Conservation (phyloP, 768 basidiomycete genomes). For the Boletus insuetus region DNA sequence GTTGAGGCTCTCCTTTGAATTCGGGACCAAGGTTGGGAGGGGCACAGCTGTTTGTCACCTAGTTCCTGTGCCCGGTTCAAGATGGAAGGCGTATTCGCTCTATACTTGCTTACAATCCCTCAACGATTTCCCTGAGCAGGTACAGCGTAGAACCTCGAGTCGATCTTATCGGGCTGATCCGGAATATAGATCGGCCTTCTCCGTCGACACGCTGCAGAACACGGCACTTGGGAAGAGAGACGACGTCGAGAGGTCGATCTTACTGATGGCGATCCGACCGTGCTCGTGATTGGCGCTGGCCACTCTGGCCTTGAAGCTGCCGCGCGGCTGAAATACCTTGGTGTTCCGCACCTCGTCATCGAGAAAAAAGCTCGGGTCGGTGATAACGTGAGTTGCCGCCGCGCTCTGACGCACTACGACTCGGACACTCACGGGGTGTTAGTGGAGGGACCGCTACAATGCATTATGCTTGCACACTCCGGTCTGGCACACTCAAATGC, state of each 20-base stretch:
- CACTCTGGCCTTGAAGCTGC: slow-evolving; percentile 67
- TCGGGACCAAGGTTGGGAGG: slow-evolving; percentile 47
- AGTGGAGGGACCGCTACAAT: slow-evolving; percentile 60
- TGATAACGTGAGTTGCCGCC: slow-evolving; percentile 33
- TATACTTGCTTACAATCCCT: slow-evolving; percentile 62
- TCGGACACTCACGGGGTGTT: not conserved
- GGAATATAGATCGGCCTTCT: not conserved
- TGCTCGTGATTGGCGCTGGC: slow-evolving; percentile 62
- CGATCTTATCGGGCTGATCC: not conserved
- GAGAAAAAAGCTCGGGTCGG: slow-evolving; percentile 54
- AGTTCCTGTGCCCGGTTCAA: slow-evolving; percentile 39
- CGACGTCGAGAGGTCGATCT: slow-evolving; percentile 30
- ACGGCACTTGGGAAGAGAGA: slow-evolving; percentile 46
- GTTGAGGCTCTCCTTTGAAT: too few relatives aligned
- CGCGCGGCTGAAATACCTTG: slow-evolving; percentile 61
- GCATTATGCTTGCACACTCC: slow-evolving; percentile 54
- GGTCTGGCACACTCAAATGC: slow-evolving; percentile 54
- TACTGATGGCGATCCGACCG: slow-evolving; percentile 47
- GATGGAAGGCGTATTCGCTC: slow-evolving; percentile 60
- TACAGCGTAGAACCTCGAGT: not conserved
- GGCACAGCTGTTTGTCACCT: slow-evolving; percentile 55
- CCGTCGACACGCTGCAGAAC: not conserved
- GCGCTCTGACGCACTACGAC: not conserved
- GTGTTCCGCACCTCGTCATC: slow-evolving; percentile 51
- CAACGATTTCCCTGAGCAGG: slow-evolving; percentile 42